A percentile compares a stretch with the other conserved stretches of the same genome.
phyloP scores from a whole-genome alignment of 2,329 filamentous ascomycete genomes.

The Dendrostoma leiphaemia region DNA sequence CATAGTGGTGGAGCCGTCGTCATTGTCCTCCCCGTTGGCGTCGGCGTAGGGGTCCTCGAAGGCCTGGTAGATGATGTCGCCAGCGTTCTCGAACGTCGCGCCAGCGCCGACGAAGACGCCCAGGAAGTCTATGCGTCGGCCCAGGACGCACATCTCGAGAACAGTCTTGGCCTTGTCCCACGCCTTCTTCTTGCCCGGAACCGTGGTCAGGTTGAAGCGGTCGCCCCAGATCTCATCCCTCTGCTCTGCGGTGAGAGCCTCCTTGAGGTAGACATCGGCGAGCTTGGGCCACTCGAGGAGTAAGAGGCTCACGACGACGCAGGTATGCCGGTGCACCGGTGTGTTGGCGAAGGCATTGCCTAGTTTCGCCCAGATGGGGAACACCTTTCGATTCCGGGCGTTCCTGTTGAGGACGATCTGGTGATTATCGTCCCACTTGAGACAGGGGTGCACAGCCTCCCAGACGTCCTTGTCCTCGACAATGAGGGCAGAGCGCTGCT shows the following conservation, averaged over 20 bases:
- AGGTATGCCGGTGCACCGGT: neutral
- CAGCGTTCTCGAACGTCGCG: neutral
- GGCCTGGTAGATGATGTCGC: neutral
- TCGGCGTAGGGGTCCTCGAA: neutral
- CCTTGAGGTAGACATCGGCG: neutral
- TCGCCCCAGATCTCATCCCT: neutral
- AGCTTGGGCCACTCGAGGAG: slow-evolving; percentile 7
- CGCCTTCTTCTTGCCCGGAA: neutral
- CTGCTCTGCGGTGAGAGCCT: neutral
- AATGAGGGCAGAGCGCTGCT: neutral
- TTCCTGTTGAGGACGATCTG: neutral
- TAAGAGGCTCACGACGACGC: neutral
- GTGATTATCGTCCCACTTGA: neutral
- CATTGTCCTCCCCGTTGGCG: too few relatives aligned
- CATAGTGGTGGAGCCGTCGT: neutral
- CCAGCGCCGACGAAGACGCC: neutral
- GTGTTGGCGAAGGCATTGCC: neutral
- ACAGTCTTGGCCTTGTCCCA: neutral
- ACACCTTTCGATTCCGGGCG: accelerated
- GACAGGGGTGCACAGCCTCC: neutral
- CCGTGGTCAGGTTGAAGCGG: neutral
- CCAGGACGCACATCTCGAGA: neutral
- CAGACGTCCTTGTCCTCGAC: neutral
- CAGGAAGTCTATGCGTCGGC: neutral
- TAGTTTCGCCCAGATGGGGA: slow-evolving; percentile 1